Conservation (phyloP, 345 rosid species). For the Acer saccharum region DNA sequence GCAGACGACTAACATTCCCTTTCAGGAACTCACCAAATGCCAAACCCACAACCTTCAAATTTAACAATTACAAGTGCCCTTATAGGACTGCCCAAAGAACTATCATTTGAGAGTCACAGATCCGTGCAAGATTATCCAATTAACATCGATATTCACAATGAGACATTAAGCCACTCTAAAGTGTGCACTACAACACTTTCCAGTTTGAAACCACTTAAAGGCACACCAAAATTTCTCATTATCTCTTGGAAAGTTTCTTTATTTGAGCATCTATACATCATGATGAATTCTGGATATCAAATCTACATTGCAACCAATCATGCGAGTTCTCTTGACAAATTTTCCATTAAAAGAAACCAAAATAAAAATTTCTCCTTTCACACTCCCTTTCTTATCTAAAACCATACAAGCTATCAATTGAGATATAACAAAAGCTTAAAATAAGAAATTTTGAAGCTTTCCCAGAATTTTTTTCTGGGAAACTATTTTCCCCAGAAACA, state of each 20-base stretch:
- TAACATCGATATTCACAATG: neutral
- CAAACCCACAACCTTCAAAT: neutral
- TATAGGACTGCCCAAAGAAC: neutral
- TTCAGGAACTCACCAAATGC: neutral
- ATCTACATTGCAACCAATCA: neutral
- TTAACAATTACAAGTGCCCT: neutral
- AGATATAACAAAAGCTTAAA: neutral
- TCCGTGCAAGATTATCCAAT: neutral
- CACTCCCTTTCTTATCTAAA: no score
- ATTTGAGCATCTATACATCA: neutral
- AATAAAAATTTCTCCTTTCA: neutral
- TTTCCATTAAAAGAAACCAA: neutral
- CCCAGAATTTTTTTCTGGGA: neutral
- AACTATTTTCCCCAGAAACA: neutral
- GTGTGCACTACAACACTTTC: neutral
- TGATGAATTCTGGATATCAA: neutral
- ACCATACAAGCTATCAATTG: neutral
- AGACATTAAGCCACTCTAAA: neutral
- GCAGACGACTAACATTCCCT: no score
- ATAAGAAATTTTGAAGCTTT: conserved; percentile 2
- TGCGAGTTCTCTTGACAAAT: neutral
- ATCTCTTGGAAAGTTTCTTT: neutral
- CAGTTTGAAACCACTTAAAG: neutral
- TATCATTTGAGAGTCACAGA: no score
- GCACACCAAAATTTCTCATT: neutral